A percentile compares a stretch with the other conserved stretches of the same genome.
Conservation (phyloP, 352 stramenopile genomes). For the Phytophthora megakarya region DNA sequence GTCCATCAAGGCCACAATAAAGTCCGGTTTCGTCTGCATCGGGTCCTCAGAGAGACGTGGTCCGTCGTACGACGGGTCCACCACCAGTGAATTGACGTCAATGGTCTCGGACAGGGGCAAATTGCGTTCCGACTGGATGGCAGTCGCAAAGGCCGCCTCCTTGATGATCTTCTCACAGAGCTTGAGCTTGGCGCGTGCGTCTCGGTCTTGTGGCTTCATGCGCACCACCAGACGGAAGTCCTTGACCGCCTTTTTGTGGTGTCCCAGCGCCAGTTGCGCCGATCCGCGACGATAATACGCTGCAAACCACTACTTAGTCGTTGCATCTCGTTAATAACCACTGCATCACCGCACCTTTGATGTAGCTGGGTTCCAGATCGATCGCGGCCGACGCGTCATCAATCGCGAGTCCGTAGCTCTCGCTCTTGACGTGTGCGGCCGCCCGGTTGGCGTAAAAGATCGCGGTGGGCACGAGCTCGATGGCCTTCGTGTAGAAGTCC, state of each 20-base stretch:
- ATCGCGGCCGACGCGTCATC: slow-evolving; percentile 96
- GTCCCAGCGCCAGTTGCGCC: slow-evolving; percentile 95
- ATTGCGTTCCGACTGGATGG: slow-evolving; percentile 96
- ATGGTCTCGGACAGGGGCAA: slow-evolving; percentile 93
- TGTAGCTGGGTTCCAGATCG: slow-evolving; percentile 93
- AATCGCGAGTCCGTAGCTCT: slow-evolving; percentile 98
- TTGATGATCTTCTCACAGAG: slow-evolving; percentile 97
- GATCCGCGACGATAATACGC: slow-evolving; percentile 98
- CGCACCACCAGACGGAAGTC: slow-evolving; percentile 97
- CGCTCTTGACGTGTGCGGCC: slow-evolving; percentile 97
- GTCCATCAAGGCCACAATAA: slow-evolving; percentile 93
- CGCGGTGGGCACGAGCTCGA: slow-evolving; percentile 86
- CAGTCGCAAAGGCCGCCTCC: slow-evolving; percentile 95
- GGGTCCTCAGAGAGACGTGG: slow-evolving; percentile 68
- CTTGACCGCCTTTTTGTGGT: slow-evolving; percentile 97
- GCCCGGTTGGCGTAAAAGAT: slow-evolving; percentile 96
- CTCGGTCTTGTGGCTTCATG: slow-evolving; percentile 94
- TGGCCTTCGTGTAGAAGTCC: slow-evolving; percentile 90
- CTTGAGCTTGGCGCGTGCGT: slow-evolving; percentile 94
- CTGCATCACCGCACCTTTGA: slow-evolving; percentile 83
- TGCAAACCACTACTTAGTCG: slow-evolving; percentile 18
- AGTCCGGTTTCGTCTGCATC: slow-evolving; percentile 72
- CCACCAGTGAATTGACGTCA: slow-evolving; percentile 84
- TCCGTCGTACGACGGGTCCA: slow-evolving; percentile 83
- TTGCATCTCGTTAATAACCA: not conserved